A percentile compares a stretch with the other conserved stretches of the same genome.
phyloP scores from a whole-genome alignment of 768 basidiomycete species.

The Lactarius tabidus region DNA sequence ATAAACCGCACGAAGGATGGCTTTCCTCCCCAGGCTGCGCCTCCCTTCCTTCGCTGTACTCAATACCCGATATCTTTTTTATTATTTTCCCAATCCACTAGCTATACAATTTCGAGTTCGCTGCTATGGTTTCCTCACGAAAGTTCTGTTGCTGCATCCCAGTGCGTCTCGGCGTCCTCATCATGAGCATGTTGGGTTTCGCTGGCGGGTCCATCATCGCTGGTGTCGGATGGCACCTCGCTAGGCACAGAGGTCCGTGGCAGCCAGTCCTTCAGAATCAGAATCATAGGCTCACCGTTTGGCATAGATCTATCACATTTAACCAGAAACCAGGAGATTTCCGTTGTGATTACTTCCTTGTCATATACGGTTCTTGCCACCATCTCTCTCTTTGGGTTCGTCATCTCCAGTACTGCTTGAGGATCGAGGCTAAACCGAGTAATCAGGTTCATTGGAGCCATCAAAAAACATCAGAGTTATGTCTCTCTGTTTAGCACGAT shows the following conservation, averaged over 20 bases:
- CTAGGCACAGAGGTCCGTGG: slow-evolving; percentile 42
- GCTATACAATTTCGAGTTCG: background rate
- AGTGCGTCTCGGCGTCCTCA: slow-evolving; percentile 60
- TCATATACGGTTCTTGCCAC: slow-evolving; percentile 15
- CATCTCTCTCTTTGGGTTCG: slow-evolving; percentile 23
- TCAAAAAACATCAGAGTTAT: slow-evolving; percentile 40
- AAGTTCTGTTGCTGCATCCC: slow-evolving; percentile 65
- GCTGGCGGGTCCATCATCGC: slow-evolving; percentile 43
- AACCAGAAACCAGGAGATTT: slow-evolving; percentile 18
- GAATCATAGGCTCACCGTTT: background rate
- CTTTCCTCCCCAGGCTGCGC: slow-evolving; percentile 18
- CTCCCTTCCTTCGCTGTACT: slow-evolving; percentile 9
- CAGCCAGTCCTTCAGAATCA: background rate
- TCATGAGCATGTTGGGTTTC: slow-evolving; percentile 44
- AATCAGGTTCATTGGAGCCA: slow-evolving; percentile 42
- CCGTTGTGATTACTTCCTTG: slow-evolving; percentile 11
- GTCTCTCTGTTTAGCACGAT: slow-evolving; percentile 43
- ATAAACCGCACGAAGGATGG: background rate
- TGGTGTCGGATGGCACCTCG: slow-evolving; percentile 45
- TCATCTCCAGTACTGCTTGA: background rate
- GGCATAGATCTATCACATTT: slow-evolving; percentile 9
- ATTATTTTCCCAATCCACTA: background rate
- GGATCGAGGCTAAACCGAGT: background rate
- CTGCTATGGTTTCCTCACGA: slow-evolving; percentile 45
- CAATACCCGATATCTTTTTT: background rate